A percentile compares a stretch with the other conserved stretches of the same genome.
Conservation (phyloP, 768 basidiomycete species). For the Kwoniella pini region DNA sequence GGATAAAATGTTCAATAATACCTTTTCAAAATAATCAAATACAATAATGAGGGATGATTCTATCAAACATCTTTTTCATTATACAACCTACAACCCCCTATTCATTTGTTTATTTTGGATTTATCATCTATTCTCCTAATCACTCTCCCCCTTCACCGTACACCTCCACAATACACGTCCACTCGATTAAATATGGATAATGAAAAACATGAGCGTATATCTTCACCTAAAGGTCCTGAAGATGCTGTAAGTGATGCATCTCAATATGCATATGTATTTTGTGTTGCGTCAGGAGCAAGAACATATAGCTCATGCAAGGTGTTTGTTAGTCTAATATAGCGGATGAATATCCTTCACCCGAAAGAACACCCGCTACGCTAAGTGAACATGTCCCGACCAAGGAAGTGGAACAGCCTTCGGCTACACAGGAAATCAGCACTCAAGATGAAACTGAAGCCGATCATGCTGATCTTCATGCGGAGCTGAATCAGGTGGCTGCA, state of each 20-base stretch:
- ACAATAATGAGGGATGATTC: neutral
- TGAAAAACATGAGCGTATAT: conserved; percentile 16
- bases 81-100: neutral
- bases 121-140: conserved; percentile 15
- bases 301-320: no score
- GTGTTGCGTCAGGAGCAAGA: neutral
- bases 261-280: neutral
- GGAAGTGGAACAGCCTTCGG: neutral
- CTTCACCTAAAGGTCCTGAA: conserved; percentile 27
- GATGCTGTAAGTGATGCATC: conserved; percentile 25
- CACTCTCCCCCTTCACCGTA: neutral
- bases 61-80: conserved; percentile 2
- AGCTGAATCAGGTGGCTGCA: conserved; percentile 37
- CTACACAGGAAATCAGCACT: neutral
- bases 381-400: neutral
- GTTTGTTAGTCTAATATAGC: conserved; percentile 29
- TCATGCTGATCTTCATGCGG: conserved; percentile 29
- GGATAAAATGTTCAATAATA: conserved; percentile 17
- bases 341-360: conserved; percentile 44
- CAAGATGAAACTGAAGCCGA: conserved; percentile 7
- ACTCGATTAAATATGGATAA: conserved; percentile 13
- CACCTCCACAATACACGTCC: conserved; percentile 28
- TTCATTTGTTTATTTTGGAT: conserved; percentile 8
- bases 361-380: conserved; percentile 10
- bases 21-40: neutral